Evolutionary conservation across 129 eudicot species (phyloP).

Genomic region (Solidago caesia): DNA sequence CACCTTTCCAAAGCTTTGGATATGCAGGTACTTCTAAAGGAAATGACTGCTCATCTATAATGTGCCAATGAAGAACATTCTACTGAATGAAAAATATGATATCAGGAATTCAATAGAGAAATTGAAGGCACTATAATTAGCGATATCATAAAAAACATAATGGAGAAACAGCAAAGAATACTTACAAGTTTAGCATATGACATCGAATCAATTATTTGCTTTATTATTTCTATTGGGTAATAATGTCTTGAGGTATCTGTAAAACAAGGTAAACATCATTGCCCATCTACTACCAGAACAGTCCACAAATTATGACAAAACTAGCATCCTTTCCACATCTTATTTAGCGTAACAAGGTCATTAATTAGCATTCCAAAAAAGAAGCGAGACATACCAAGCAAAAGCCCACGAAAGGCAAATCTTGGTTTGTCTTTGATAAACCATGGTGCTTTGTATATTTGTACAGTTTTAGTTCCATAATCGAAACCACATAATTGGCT

Average conservation of each 20-base stretch:
- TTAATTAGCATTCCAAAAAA: too few relatives aligned
- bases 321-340: background rate
- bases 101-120: conserved; percentile 28
- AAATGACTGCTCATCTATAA: conserved; percentile 86
- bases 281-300: too few relatives aligned
- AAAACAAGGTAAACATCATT: conserved; percentile 25
- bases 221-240: conserved; percentile 69
- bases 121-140: background rate
- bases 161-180: conserved; percentile 13
- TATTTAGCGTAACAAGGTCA: too few relatives aligned
- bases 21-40: conserved; percentile 87
- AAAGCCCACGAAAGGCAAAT: conserved; percentile 84
- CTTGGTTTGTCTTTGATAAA: conserved; percentile 82
- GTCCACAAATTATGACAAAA: conserved; percentile 14
- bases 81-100: conserved; percentile 60
- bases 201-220: conserved; percentile 93
- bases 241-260: conserved; percentile 97
- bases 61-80: conserved; percentile 99
- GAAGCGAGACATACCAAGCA: conserved; percentile 55
- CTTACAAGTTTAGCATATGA: conserved; percentile 97
- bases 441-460: conserved; percentile 90
- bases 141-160: conserved; percentile 4
- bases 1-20: conserved; percentile 88
- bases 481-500: conserved; percentile 85
- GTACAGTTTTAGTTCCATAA: conserved; percentile 72